A percentile compares a stretch with the other conserved stretches of the same genome.
These are phyloP conservation scores for Dalbergia cochinchinensis DNA, from an alignment of 306 rosid species.

Conservation along the genomic window DNA sequence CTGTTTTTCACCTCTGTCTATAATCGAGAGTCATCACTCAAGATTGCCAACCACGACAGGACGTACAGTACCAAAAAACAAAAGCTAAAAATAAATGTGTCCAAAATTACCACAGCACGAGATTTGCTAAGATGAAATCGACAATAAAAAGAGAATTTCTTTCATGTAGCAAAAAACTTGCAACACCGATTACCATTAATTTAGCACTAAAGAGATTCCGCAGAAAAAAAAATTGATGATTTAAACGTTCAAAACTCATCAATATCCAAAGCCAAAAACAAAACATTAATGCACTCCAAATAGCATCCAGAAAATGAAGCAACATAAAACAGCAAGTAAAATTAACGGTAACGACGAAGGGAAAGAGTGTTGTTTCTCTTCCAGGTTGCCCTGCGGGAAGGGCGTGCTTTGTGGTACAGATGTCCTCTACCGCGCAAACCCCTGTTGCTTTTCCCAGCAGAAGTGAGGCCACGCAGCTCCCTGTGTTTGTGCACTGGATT, in stretches of 20 bases:
- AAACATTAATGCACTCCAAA: not conserved
- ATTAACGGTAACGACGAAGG: slow-evolving; percentile 80
- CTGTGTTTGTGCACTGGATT: slow-evolving; percentile 88
- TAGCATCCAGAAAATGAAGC: not conserved
- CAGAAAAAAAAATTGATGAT: not conserved
- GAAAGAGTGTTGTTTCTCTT: slow-evolving; percentile 89
- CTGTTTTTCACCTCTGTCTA: too few species aligned
- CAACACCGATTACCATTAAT: not conserved
- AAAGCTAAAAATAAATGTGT: too few species aligned
- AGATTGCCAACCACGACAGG: too few species aligned
- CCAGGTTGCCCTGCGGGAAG: slow-evolving; percentile 93
- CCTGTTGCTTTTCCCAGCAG: slow-evolving; percentile 83
- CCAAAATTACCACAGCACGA: slow-evolving; percentile 3
- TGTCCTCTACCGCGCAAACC: slow-evolving; percentile 87
- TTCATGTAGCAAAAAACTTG: not conserved
- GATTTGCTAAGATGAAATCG: not conserved
- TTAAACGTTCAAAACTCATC: slow-evolving; percentile 8
- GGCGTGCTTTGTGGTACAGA: slow-evolving; percentile 68
- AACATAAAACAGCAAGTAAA: slow-evolving; percentile 1
- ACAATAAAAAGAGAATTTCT: not conserved
- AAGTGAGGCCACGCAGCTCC: slow-evolving; percentile 84
- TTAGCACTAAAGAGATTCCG: not conserved
- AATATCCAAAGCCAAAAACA: slow-evolving; percentile 26
- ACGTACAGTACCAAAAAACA: too few species aligned
- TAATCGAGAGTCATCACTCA: too few species aligned